Base-by-base conservation (phyloP, 352 stramenopile genomes). In the Globisporangium irregulare region DNA sequence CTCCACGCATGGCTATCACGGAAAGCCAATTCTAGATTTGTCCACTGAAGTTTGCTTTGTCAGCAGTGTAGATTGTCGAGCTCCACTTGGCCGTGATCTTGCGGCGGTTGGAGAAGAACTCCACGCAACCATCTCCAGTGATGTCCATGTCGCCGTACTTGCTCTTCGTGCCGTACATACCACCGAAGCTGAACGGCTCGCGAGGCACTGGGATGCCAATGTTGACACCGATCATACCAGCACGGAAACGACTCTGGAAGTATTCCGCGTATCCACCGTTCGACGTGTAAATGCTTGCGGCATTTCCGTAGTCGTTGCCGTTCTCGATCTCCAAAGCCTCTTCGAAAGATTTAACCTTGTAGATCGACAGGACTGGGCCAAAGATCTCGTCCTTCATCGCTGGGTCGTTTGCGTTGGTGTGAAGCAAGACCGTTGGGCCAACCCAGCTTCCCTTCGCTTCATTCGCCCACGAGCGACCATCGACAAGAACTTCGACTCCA, bases 71-170 rank as follows among this genome's bases (percentile, higher is more conserved):
- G 46, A 76, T 79, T 27, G 70, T 62, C 7, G 80, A 77, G 73
- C 75, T 84, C 97, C 97, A 99, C 76, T 98, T 98, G 72, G 82
- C 89, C 20, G 97, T 99, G 65, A 99, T 94, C 83, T 99, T 99
- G 79, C 97, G 94, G 24, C 96, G 86, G 69, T 95, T 98, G 5
- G 95, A 98, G 80, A 99, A 99, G 74, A 99, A 99, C 79, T 99
- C 97, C 60, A 99, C 88, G 27, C 87, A 94, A 29, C 95, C 97
- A 71, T 99, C 97, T 20, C 96, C 97, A 8, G 97, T 99, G 61
- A 99, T 99, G 74, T 99, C 97, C 86, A 98, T 98, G 71, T 99
- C 95, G 43, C 97, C 97, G 70, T 93, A 99, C 71, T 99, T 99
- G 79, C 90, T 98, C 69, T 91, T 89, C 14, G 97, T 99, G 41